These are phyloP conservation scores for Acanthamoeba royreba DNA, from an alignment of 208 protist genomes.

Conservation along the genomic window DNA sequence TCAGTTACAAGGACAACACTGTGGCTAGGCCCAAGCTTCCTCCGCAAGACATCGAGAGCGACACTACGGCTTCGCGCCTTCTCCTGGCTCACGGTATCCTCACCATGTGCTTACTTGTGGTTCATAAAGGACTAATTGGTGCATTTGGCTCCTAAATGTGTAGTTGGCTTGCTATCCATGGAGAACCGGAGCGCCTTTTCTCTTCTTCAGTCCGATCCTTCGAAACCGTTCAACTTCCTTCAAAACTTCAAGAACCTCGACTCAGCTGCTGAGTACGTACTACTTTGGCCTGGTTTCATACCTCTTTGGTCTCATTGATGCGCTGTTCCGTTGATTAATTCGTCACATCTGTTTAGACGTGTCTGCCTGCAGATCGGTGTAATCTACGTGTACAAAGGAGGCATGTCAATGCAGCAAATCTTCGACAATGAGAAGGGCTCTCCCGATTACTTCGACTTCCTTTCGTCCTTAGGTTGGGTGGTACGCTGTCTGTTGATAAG, in stretches of 20 bases:
- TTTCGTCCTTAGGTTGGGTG: not conserved
- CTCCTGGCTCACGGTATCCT: not conserved
- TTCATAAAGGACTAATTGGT: not conserved
- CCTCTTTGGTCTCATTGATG: not conserved
- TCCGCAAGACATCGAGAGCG: conserved; percentile 18
- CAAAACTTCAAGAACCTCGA: conserved; percentile 48
- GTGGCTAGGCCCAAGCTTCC: not conserved
- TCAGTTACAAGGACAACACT: not conserved
- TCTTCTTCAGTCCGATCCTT: not conserved
- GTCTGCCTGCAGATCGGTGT: not conserved
- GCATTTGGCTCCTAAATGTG: no score
- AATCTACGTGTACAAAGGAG: not conserved
- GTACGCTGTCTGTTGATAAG: no score
- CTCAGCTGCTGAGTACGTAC: not conserved
- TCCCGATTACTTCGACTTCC: conserved; percentile 37
- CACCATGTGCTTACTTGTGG: not conserved
- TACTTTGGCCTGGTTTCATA: not conserved
- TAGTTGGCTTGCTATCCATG: not conserved
- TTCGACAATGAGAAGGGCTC: conserved; percentile 19
- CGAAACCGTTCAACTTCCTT: conserved; percentile 35
- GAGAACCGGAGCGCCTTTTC: conserved; percentile 3
- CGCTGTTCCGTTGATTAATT: not conserved
- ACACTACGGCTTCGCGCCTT: conserved; percentile 9
- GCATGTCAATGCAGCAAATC: conserved; percentile 1
- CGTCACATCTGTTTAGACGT: not conserved